Evolutionary conservation across 768 basidiomycete genomes (phyloP).

Genomic region (Russula lepida): DNA sequence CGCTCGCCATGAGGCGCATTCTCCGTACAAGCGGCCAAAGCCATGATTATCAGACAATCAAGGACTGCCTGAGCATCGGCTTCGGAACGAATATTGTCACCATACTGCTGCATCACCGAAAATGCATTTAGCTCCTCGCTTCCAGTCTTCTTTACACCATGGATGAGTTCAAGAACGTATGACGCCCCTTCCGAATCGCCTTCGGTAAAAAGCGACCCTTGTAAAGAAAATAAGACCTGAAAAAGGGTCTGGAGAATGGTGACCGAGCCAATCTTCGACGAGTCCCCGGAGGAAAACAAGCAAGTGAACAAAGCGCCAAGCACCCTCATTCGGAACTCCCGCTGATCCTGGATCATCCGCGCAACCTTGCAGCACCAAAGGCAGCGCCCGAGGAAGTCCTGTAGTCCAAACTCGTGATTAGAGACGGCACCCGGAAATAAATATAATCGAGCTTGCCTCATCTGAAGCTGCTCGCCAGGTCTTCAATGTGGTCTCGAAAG

Average conservation of each 20-base stretch:
- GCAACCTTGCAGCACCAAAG: slow-evolving; percentile 68
- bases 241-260: slow-evolving; percentile 43
- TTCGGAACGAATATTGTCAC: slow-evolving; percentile 23
- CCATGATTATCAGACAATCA: slow-evolving; percentile 39
- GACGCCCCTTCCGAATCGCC: slow-evolving; percentile 27
- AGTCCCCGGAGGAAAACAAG: slow-evolving; percentile 39
- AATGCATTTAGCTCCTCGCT: slow-evolving; percentile 42
- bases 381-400: slow-evolving; percentile 48
- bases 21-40: slow-evolving; percentile 39
- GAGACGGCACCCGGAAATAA: not conserved
- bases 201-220: slow-evolving; percentile 32
- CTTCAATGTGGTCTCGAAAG: slow-evolving; percentile 49
- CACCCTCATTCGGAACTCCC: slow-evolving; percentile 40
- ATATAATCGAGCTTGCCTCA: slow-evolving; percentile 36
- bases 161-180: slow-evolving; percentile 37
- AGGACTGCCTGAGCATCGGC: slow-evolving; percentile 27
- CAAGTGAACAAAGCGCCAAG: slow-evolving; percentile 39
- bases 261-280: slow-evolving; percentile 36
- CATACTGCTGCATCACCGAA: slow-evolving; percentile 45
- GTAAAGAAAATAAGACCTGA: slow-evolving; percentile 44
- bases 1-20: slow-evolving; percentile 30
- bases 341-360: slow-evolving; percentile 28
- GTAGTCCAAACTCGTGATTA: not conserved
- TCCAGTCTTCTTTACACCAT: slow-evolving; percentile 37
- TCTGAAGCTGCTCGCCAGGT: slow-evolving; percentile 46